phyloP scores from a whole-genome alignment of 495 filamentous ascomycete species.

The Penicillium diatomitis region DNA sequence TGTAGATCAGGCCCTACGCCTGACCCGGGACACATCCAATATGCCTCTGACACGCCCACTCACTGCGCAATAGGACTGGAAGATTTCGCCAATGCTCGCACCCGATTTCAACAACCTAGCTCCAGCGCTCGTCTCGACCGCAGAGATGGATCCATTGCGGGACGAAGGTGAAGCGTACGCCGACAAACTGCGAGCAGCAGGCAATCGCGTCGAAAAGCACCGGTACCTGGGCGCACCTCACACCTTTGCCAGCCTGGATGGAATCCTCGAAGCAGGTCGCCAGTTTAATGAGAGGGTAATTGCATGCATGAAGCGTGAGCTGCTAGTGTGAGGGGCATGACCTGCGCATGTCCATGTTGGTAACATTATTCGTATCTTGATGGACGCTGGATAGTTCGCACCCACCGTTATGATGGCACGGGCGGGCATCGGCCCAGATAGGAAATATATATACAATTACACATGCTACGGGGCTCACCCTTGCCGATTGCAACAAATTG shows the following conservation, averaged over 20 bases:
- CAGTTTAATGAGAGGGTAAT: conserved; percentile 22
- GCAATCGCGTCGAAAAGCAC: conserved; percentile 24
- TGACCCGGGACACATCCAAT: not conserved
- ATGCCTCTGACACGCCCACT: too few species aligned
- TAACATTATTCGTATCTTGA: too few species aligned
- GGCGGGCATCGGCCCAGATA: too few species aligned
- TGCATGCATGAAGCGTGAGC: conserved; percentile 16
- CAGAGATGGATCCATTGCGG: conserved; percentile 38
- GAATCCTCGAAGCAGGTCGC: conserved; percentile 20
- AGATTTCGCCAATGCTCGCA: conserved; percentile 30
- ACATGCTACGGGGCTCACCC: too few species aligned
- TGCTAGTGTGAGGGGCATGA: not conserved
- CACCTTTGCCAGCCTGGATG: conserved; percentile 24
- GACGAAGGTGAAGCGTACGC: conserved; percentile 40
- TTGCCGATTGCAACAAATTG: too few species aligned
- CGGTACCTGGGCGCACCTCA: conserved; percentile 28
- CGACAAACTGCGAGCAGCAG: conserved; percentile 28
- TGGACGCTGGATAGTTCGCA: too few species aligned
- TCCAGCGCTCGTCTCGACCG: conserved; percentile 35
- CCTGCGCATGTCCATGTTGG: not conserved
- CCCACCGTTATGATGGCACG: too few species aligned
- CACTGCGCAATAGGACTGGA: conserved; percentile 22
- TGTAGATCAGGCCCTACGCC: not conserved
- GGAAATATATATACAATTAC: too few species aligned
- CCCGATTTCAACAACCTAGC: conserved; percentile 28